Evolutionary conservation across 2,329 filamentous ascomycete species (phyloP).

Genomic region (Sarocladium strictum): DNA sequence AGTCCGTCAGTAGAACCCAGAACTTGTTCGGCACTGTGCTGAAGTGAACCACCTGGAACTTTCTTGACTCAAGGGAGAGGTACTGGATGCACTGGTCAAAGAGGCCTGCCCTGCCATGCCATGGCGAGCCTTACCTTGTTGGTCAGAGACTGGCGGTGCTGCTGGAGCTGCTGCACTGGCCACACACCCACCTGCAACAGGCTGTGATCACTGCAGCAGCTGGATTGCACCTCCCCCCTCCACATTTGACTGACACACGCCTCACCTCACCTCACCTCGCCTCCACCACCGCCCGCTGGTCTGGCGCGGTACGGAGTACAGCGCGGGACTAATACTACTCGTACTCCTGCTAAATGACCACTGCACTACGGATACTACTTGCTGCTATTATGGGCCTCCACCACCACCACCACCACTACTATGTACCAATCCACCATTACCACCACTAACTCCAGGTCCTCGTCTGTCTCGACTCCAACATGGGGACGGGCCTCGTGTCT

Average conservation of each 20-base stretch:
- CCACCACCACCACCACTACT: conserved; percentile 8
- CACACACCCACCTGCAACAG: background rate
- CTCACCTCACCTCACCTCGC: background rate
- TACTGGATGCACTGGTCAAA: no score
- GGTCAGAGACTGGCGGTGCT: background rate
- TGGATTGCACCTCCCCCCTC: background rate
- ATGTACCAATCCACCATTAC: no score
- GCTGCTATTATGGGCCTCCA: conserved; percentile 4
- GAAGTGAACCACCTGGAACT: background rate
- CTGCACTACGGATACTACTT: background rate
- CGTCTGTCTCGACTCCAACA: conserved; percentile 4
- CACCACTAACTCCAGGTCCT: conserved; percentile 13
- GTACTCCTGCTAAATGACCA: no score
- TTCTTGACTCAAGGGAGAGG: background rate
- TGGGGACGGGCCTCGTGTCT: conserved; percentile 8
- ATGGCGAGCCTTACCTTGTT: background rate
- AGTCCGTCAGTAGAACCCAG: no score
- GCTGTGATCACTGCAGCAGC: background rate
- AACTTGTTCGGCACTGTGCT: background rate
- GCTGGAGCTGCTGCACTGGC: background rate
- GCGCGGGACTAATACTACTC: background rate
- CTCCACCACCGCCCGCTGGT: background rate
- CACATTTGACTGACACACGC: conserved; percentile 1
- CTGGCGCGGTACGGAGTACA: background rate
- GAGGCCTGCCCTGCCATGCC: no score